These are phyloP conservation scores for Mortierella claussenii DNA, from an alignment of 192 early-diverging fungal species.

Conservation along the genomic window DNA sequence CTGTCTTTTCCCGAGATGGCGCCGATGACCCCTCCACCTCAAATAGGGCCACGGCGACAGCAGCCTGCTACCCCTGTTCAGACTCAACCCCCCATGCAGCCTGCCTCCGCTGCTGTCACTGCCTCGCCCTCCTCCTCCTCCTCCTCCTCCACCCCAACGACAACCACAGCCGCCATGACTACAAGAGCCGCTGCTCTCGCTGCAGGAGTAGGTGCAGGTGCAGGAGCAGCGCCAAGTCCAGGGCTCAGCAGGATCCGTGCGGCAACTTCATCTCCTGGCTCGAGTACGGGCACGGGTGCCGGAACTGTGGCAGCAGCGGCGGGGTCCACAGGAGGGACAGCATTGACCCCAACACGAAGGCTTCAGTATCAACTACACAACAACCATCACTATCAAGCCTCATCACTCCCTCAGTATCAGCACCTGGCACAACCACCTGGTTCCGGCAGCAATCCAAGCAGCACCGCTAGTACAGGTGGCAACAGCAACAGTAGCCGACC, in stretches of 20 bases:
- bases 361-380: constrained; percentile 43
- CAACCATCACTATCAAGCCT: constrained; percentile 8
- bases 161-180: too few relatives aligned
- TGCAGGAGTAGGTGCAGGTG: neutral
- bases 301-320: too few relatives aligned
- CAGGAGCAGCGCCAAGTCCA: too few relatives aligned
- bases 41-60: too few relatives aligned
- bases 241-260: neutral
- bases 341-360: constrained; percentile 7
- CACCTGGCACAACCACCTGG: constrained; percentile 12
- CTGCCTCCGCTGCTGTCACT: too few relatives aligned
- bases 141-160: too few relatives aligned
- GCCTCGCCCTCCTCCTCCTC: too few relatives aligned
- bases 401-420: constrained; percentile 7
- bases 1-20: too few relatives aligned
- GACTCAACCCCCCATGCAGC: too few relatives aligned
- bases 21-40: too few relatives aligned
- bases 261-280: neutral
- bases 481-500: constrained; percentile 7
- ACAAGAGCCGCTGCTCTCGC: too few relatives aligned
- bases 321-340: neutral
- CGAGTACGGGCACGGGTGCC: neutral
- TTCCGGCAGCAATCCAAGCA: constrained; percentile 7
- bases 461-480: neutral
- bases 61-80: too few relatives aligned